These are phyloP conservation scores for Pleurotus citrinopileatus DNA, from an alignment of 768 basidiomycete genomes.

Conservation along the genomic window DNA sequence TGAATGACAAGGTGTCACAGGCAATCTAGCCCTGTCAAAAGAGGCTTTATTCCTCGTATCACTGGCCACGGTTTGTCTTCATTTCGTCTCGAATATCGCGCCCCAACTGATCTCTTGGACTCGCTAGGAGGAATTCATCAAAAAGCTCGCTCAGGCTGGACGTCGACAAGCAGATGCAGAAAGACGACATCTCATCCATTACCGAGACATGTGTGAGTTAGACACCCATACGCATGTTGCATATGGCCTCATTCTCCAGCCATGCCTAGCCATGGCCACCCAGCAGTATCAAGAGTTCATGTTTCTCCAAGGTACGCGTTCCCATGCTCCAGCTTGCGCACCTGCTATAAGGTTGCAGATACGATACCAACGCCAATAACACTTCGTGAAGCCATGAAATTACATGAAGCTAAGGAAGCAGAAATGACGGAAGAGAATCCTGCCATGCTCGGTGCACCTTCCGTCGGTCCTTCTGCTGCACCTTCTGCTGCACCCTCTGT, in stretches of 20 bases:
- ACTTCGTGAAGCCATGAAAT: slow-evolving; percentile 55
- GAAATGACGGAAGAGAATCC: slow-evolving; percentile 60
- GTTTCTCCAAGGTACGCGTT: slow-evolving; percentile 59
- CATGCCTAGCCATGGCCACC: slow-evolving; percentile 49
- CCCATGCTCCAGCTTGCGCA: slow-evolving; percentile 3
- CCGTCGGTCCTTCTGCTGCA: slow-evolving; percentile 16
- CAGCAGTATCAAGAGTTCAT: slow-evolving; percentile 66
- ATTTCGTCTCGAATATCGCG: slow-evolving; percentile 1
- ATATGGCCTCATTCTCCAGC: not conserved
- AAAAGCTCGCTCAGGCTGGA: slow-evolving; percentile 67
- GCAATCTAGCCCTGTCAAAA: slow-evolving; percentile 66
- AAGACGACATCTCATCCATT: slow-evolving; percentile 56
- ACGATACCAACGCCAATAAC: slow-evolving; percentile 64
- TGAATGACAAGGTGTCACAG: slow-evolving; percentile 45
- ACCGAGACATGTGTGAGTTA: slow-evolving; percentile 74
- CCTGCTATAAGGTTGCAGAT: slow-evolving; percentile 35
- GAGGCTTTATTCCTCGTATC: slow-evolving; percentile 75
- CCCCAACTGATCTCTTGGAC: slow-evolving; percentile 10
- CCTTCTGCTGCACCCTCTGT: too few relatives aligned
- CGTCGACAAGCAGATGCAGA: slow-evolving; percentile 61
- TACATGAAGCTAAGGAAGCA: slow-evolving; percentile 50
- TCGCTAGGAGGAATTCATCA: slow-evolving; percentile 81
- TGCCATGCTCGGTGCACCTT: slow-evolving; percentile 35
- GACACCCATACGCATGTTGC: too few relatives aligned
- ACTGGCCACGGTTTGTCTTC: slow-evolving; percentile 61